phyloP scores from a whole-genome alignment of 1,139 yeast genomes.

The Taiozyma sp. region DNA sequence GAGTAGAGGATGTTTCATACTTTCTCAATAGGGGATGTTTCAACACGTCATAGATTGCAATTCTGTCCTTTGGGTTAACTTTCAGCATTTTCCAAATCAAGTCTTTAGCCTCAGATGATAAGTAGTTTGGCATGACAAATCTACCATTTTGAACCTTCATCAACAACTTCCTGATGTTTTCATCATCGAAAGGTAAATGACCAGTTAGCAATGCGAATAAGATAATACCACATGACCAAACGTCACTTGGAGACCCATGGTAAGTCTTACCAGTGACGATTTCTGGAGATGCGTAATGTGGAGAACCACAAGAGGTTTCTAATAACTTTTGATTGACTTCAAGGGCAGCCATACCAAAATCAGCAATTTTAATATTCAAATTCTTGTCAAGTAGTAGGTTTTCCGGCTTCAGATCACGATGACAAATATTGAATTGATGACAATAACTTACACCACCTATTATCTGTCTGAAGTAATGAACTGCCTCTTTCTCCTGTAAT shows the following conservation, averaged over 20 bases:
- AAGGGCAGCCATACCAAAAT: conserved; percentile 99
- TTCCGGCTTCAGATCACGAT: conserved; percentile 94
- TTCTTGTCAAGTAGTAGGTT: conserved; percentile 81
- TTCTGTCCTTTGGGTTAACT: conserved; percentile 74
- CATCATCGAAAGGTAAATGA: conserved; percentile 95
- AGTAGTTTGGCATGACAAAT: conserved; percentile 73
- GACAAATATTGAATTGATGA: conserved; percentile 91
- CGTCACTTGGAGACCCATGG: conserved; percentile 96
- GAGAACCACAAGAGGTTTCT: conserved; percentile 97
- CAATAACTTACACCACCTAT: conserved; percentile 89
- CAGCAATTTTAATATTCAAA: conserved; percentile 91
- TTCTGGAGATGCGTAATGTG: conserved; percentile 98
- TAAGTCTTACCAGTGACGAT: conserved; percentile 91
- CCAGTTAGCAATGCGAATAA: conserved; percentile 91
- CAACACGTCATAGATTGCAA: conserved; percentile 66
- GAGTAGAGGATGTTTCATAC: conserved; percentile 37
- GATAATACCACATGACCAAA: conserved; percentile 98
- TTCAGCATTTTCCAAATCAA: conserved; percentile 76
- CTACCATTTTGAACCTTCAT: conserved; percentile 89
- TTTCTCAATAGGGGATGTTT: conserved; percentile 75
- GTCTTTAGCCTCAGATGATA: conserved; percentile 82
- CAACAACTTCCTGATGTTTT: conserved; percentile 77
- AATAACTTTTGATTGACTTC: conserved; percentile 80
- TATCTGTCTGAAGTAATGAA: conserved; percentile 86
- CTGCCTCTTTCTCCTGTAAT: conserved; percentile 84